phyloP scores from a whole-genome alignment of 2,329 filamentous ascomycete genomes.

The Aurifilum marmelostoma region DNA sequence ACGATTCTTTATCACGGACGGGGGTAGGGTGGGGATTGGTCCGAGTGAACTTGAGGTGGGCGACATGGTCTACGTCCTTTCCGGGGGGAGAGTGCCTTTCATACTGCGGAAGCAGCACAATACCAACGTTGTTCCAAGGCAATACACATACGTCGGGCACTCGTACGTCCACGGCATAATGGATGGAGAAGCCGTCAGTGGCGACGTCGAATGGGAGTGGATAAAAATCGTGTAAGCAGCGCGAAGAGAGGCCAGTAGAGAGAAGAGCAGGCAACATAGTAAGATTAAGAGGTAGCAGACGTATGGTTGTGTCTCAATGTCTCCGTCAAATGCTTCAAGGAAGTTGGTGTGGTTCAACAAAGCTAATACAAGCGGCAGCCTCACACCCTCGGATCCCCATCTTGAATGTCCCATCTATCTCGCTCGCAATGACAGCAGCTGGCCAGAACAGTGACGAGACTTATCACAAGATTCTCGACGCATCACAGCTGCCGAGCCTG shows the following conservation, averaged over 20 bases:
- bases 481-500: constrained; percentile 55
- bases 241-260: neutral
- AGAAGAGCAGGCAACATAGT: neutral
- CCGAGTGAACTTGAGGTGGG: neutral
- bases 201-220: neutral
- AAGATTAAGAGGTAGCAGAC: neutral
- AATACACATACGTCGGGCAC: neutral
- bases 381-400: too few relatives aligned
- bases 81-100: neutral
- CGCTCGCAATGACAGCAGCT: neutral
- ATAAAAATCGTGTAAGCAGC: neutral
- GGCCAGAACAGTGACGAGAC: neutral
- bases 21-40: neutral
- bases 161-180: neutral
- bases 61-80: neutral
- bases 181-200: neutral
- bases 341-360: too few relatives aligned
- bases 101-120: neutral
- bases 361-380: too few relatives aligned
- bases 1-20: neutral
- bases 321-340: too few relatives aligned
- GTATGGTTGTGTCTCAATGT: neutral
- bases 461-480: constrained; percentile 42
- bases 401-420: neutral
- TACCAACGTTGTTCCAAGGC: neutral